Evolutionary conservation across 2,329 filamentous ascomycete genomes (phyloP).

Genomic region (Cercospora canescens): DNA sequence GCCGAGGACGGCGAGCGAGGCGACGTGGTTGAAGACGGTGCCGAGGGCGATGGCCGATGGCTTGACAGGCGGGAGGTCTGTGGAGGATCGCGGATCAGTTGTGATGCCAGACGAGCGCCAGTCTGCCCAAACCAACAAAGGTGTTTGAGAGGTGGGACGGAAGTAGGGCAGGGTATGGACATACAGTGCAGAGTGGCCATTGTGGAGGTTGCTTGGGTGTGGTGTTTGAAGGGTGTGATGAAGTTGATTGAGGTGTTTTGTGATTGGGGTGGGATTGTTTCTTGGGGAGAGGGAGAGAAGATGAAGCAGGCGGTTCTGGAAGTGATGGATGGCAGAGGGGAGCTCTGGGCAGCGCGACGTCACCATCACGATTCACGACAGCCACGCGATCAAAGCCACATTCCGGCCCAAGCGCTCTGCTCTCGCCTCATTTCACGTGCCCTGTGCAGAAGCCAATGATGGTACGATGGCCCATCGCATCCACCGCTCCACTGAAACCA

Average conservation of each 20-base stretch:
- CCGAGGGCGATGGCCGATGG: conserved; percentile 96
- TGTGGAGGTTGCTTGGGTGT: neutral
- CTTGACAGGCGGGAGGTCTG: conserved; percentile 82
- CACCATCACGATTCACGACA: neutral
- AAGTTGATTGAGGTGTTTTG: neutral
- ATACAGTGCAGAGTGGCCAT: conserved; percentile 8
- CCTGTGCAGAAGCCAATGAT: neutral
- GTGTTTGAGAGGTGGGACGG: neutral
- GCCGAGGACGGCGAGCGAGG: conserved; percentile 82
- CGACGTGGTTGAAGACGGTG: conserved; percentile 91
- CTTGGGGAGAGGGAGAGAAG: neutral
- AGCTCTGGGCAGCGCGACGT: neutral
- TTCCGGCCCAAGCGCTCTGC: neutral
- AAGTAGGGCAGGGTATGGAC: neutral
- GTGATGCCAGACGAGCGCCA: neutral
- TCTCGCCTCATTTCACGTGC: neutral
- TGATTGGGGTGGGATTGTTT: neutral
- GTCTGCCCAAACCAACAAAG: conserved; percentile 2
- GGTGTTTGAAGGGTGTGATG: neutral
- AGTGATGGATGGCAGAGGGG: neutral
- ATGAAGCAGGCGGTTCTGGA: neutral
- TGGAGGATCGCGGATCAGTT: conserved; percentile 13
- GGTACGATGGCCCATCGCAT: neutral
- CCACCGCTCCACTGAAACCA: neutral
- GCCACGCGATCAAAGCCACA: neutral